phyloP scores from a whole-genome alignment of 2,329 filamentous ascomycete genomes.

The Scedosporium minutisporum region DNA sequence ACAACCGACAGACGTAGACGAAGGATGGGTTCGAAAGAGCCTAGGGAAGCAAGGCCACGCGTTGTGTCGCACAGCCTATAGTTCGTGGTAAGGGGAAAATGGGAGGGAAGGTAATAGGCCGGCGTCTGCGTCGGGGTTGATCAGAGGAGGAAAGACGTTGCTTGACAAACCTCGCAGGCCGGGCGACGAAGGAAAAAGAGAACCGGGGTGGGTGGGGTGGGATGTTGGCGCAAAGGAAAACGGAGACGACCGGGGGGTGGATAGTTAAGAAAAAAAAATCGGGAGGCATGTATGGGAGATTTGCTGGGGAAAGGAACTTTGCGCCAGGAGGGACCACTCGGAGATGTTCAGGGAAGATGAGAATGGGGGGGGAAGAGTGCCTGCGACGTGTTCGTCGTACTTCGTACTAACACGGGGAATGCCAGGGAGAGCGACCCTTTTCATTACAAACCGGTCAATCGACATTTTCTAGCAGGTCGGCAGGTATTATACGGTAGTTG shows the following conservation, averaged over 20 bases:
- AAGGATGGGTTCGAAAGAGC: constrained; percentile 1
- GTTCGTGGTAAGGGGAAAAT: neutral
- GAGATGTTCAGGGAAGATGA: neutral
- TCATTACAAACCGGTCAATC: neutral
- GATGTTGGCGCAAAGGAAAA: neutral
- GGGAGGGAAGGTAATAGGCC: neutral
- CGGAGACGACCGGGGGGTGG: neutral
- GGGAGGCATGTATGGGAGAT: neutral
- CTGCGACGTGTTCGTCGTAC: neutral
- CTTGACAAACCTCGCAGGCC: constrained; percentile 2
- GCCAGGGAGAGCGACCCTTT: neutral
- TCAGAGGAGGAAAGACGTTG: constrained; percentile 3
- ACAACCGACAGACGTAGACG: neutral
- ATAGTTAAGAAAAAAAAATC: neutral
- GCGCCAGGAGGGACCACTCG: neutral
- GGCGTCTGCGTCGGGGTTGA: constrained; percentile 5
- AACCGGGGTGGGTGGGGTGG: neutral
- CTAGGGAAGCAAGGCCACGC: neutral
- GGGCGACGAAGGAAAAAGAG: neutral
- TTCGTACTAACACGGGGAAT: neutral
- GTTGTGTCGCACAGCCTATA: neutral
- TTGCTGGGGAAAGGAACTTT: neutral
- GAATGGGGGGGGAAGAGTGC: neutral
- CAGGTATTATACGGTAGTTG: neutral
- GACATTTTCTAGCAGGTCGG: neutral